Evolutionary conservation across 202 grass and related monocot genomes (phyloP).

Genomic region (Brachypodium distachyon): DNA sequence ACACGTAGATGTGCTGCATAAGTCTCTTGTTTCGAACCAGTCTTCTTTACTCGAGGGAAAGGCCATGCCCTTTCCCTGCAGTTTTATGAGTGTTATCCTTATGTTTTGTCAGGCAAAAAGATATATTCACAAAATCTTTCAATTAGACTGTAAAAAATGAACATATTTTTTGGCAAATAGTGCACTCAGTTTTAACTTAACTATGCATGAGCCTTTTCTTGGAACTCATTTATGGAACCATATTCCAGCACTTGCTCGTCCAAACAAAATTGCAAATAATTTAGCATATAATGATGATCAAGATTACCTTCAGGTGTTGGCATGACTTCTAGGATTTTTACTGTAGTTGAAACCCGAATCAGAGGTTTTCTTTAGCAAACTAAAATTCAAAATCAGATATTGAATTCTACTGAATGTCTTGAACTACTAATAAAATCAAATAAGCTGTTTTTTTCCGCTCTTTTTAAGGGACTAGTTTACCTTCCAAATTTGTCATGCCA

Average conservation of each 20-base stretch:
- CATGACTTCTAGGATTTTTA: neutral
- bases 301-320: neutral
- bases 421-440: neutral
- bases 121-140: neutral
- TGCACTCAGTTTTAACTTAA: neutral
- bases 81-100: neutral
- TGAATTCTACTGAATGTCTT: neutral
- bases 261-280: neutral
- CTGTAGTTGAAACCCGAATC: neutral
- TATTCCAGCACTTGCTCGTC: neutral
- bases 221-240: neutral
- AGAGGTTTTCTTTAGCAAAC: neutral
- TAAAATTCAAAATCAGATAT: neutral
- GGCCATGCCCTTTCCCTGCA: neutral
- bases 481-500: slow-evolving; percentile 10
- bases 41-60: slow-evolving; percentile 13
- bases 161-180: neutral
- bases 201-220: neutral
- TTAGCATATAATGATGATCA: neutral
- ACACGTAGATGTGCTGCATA: slow-evolving; percentile 1
- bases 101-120: neutral
- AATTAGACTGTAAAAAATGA: neutral
- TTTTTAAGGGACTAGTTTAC: neutral
- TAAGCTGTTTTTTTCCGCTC: slow-evolving; percentile 1
- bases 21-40: slow-evolving; percentile 3